Conservation (phyloP, 371 early-diverging fungal species). For the Chytridium lagenaria region DNA sequence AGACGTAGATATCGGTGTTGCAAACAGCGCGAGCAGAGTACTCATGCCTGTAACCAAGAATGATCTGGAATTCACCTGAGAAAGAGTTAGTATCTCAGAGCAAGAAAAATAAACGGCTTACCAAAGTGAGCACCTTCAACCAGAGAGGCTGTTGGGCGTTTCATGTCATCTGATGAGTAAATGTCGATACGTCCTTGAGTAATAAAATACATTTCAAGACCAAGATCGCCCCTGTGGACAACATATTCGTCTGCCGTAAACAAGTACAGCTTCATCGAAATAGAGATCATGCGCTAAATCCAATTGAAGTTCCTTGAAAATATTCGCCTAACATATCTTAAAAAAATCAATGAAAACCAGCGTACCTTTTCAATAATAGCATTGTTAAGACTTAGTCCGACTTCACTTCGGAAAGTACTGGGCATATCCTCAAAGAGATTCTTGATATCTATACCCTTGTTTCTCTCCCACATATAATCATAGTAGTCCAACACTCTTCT, state of each 20-base stretch:
- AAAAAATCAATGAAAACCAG: not conserved
- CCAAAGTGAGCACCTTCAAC: constrained; percentile 58
- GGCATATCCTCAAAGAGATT: constrained; percentile 59
- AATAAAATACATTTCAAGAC: constrained; percentile 58
- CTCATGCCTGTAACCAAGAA: constrained; percentile 53
- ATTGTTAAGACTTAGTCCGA: constrained; percentile 54
- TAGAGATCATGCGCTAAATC: constrained; percentile 54
- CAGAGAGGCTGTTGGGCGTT: constrained; percentile 46
- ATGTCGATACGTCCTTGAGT: constrained; percentile 59
- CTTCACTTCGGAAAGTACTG: constrained; percentile 54
- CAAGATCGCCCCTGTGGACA: constrained; percentile 53
- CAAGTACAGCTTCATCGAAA: constrained; percentile 53
- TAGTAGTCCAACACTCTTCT: constrained; percentile 56
- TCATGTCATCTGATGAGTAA: constrained; percentile 44
- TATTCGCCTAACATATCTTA: constrained; percentile 36
- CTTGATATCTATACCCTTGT: constrained; percentile 57
- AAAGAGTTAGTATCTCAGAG: not conserved
- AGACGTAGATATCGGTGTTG: constrained; percentile 59
- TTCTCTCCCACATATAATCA: constrained; percentile 60
- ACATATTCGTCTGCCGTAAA: constrained; percentile 58
- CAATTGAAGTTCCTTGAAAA: constrained; percentile 51
- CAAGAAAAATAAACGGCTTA: constrained; percentile 22
- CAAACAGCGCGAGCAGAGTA: constrained; percentile 55
- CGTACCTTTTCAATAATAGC: constrained; percentile 55
- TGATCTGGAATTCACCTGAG: constrained; percentile 53